Evolutionary conservation across 2,329 filamentous ascomycete genomes (phyloP).

Genomic region (Rutstroemia sp.): DNA sequence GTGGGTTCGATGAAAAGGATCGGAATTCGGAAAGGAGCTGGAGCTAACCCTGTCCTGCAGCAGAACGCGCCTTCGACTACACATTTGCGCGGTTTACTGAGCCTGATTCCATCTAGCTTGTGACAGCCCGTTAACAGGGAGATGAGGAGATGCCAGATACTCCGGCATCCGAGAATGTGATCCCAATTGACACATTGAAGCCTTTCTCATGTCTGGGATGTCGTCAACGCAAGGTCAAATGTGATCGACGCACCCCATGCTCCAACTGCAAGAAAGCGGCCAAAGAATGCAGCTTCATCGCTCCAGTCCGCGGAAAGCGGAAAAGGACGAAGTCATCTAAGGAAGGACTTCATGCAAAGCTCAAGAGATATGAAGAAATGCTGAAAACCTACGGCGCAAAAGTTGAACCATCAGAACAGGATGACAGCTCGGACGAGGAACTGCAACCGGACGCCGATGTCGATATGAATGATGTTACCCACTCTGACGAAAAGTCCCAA

Average conservation of each 20-base stretch:
- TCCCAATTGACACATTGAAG: background rate
- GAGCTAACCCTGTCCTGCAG: no score
- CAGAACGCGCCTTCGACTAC: no score
- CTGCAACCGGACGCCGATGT: conserved; percentile 16
- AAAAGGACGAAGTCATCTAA: conserved; percentile 18
- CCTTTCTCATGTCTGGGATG: conserved; percentile 5
- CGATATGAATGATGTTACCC: conserved; percentile 11
- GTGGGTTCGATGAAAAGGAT: no score
- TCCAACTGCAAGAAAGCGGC: conserved; percentile 37
- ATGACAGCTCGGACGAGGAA: conserved; percentile 16
- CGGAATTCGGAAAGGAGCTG: no score
- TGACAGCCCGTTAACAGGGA: no score
- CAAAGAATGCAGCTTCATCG: conserved; percentile 27
- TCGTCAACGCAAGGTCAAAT: conserved; percentile 23
- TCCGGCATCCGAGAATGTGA: no score
- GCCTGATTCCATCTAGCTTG: no score
- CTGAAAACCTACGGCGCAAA: conserved; percentile 19
- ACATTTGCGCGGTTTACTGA: no score
- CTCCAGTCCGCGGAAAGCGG: conserved; percentile 22
- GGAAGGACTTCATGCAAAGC: conserved; percentile 21
- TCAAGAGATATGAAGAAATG: conserved; percentile 17
- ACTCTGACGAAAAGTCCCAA: background rate
- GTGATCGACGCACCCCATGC: conserved; percentile 35
- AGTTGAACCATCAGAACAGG: conserved; percentile 9
- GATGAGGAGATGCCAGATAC: no score